These are phyloP conservation scores for Cadophora sp. DNA, from an alignment of 2,329 filamentous ascomycete genomes.

Conservation along the genomic window DNA sequence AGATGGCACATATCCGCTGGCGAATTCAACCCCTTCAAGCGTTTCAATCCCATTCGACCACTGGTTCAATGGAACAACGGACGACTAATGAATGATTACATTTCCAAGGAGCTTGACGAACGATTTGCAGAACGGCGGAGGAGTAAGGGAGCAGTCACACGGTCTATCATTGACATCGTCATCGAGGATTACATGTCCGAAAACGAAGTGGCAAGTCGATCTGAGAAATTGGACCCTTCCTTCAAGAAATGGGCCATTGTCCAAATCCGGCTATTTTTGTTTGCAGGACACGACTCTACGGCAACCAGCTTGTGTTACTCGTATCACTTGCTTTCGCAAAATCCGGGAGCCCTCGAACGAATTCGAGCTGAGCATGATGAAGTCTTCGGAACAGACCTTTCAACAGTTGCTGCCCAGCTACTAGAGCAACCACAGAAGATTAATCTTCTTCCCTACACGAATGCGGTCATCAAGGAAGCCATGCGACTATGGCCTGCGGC, in stretches of 20 bases:
- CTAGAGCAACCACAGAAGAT: constrained; percentile 29
- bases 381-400: constrained; percentile 35
- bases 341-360: constrained; percentile 27
- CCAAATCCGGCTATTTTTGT: constrained; percentile 32
- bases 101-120: constrained; percentile 34
- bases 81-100: constrained; percentile 35
- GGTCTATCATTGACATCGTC: constrained; percentile 35
- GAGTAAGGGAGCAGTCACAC: constrained; percentile 17
- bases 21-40: constrained; percentile 30
- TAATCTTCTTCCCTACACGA: constrained; percentile 34
- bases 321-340: constrained; percentile 33
- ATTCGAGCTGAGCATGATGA: constrained; percentile 35
- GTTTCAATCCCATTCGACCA: constrained; percentile 32
- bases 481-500: constrained; percentile 36
- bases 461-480: constrained; percentile 37
- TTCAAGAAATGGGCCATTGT: constrained; percentile 30
- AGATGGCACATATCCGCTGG: constrained; percentile 30
- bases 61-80: constrained; percentile 33
- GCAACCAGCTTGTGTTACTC: constrained; percentile 30
- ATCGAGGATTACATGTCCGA: constrained; percentile 34
- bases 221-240: constrained; percentile 19
- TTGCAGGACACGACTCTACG: constrained; percentile 37
- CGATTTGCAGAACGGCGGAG: constrained; percentile 26
- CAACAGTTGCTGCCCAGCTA: constrained; percentile 21
- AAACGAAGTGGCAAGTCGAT: constrained; percentile 10